Conservation (phyloP, 2,329 filamentous ascomycete species). For the Penicillium sp. region DNA sequence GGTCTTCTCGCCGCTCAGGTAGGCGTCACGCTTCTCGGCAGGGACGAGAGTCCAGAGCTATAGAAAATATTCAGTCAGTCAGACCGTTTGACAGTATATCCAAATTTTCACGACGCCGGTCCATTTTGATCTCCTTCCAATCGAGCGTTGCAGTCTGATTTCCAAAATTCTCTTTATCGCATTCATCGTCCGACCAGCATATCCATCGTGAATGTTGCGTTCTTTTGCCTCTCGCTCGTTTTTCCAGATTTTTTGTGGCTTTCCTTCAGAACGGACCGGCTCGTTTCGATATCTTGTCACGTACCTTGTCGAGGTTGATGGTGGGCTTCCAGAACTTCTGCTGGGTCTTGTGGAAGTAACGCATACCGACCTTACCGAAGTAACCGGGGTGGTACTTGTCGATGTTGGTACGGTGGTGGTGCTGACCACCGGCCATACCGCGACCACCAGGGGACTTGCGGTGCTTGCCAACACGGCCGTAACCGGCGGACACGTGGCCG, state of each 20-base stretch:
- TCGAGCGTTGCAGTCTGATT: not conserved
- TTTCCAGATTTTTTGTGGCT: not conserved
- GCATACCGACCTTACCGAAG: slow-evolving; percentile 97
- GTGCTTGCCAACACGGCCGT: slow-evolving; percentile 99
- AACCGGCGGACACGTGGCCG: slow-evolving; percentile 97
- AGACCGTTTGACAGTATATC: slow-evolving; percentile 9
- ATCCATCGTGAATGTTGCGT: not conserved
- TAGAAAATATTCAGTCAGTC: slow-evolving; percentile 26
- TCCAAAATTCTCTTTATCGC: slow-evolving; percentile 7
- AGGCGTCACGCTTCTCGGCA: slow-evolving; percentile 87
- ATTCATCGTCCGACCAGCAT: slow-evolving; percentile 6
- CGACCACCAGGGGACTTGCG: slow-evolving; percentile 83
- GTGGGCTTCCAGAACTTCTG: slow-evolving; percentile 98
- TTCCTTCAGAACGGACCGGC: slow-evolving; percentile 11
- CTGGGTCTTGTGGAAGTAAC: slow-evolving; percentile 93
- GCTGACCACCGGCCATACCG: slow-evolving; percentile 96
- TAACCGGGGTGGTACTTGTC: slow-evolving; percentile 98
- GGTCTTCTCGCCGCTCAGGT: slow-evolving; percentile 77
- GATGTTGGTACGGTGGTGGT: slow-evolving; percentile 94
- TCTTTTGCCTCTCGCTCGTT: not conserved
- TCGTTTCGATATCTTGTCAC: slow-evolving; percentile 32
- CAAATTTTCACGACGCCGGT: slow-evolving; percentile 1
- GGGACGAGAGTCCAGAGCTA: slow-evolving; percentile 97
- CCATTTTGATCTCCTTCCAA: not conserved
- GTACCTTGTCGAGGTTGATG: slow-evolving; percentile 98